Evolutionary conservation across 2,329 filamentous ascomycete genomes (phyloP).

Genomic region (Stagonosporopsis cucurbitacearum): DNA sequence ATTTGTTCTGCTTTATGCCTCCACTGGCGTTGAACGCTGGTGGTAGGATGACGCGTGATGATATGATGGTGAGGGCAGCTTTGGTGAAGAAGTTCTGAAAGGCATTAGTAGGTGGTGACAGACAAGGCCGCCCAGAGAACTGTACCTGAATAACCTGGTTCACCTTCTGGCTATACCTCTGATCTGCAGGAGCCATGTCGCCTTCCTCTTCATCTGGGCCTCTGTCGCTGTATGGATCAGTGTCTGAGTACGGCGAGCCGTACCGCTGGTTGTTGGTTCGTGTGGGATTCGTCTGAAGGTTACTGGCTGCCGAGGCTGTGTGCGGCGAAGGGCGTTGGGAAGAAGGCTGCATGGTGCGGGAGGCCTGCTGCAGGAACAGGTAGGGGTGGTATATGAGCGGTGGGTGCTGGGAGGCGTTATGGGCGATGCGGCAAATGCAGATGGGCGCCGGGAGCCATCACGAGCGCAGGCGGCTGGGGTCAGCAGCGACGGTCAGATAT

Average conservation of each 20-base stretch:
- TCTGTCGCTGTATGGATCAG: slow-evolving; percentile 57
- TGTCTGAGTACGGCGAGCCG: slow-evolving; percentile 60
- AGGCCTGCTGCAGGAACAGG: slow-evolving; percentile 33
- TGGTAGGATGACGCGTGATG: slow-evolving; percentile 76
- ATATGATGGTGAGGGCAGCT: slow-evolving; percentile 81
- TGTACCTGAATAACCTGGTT: slow-evolving; percentile 91
- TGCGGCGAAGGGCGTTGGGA: slow-evolving; percentile 78
- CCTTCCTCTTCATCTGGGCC: slow-evolving; percentile 59
- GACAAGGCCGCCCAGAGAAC: slow-evolving; percentile 4
- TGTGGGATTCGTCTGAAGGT: slow-evolving; percentile 73
- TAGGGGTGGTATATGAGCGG: slow-evolving; percentile 15
- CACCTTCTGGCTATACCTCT: slow-evolving; percentile 64
- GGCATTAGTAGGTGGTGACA: slow-evolving; percentile 1
- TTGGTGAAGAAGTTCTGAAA: slow-evolving; percentile 89
- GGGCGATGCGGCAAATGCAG: slow-evolving; percentile 42
- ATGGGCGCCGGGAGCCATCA: slow-evolving; percentile 48
- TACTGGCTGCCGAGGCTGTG: slow-evolving; percentile 74
- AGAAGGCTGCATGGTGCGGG: slow-evolving; percentile 75
- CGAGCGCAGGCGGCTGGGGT: slow-evolving; percentile 39
- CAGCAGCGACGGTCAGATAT: slow-evolving; percentile 30
- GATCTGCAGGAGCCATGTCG: slow-evolving; percentile 49
- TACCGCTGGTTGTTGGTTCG: slow-evolving; percentile 78
- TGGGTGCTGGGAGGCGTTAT: slow-evolving; percentile 32
- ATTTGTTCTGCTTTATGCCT: slow-evolving; percentile 79
- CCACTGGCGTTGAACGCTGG: slow-evolving; percentile 63